Percentiles rank a stretch among this genome's conserved stretches.
Evolutionary conservation across 2,329 filamentous ascomycete species (phyloP).

Genomic region (Kalmusia sp.): DNA sequence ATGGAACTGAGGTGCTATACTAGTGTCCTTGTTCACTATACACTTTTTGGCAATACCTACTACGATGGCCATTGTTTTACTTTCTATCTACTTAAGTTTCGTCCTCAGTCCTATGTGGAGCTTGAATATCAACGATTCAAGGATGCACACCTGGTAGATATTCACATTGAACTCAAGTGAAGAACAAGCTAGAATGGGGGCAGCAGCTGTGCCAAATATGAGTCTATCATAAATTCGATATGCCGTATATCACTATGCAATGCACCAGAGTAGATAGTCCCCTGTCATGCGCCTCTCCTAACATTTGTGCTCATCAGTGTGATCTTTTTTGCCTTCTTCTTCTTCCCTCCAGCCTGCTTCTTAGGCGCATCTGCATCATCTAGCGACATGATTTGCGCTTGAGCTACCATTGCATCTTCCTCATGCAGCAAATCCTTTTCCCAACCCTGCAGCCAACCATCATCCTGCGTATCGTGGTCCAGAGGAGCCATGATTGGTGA

Average conservation of each 20-base stretch:
- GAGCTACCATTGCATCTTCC: constrained; percentile 54
- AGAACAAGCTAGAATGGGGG: too few species aligned
- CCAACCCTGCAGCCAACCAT: constrained; percentile 88
- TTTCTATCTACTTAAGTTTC: too few species aligned
- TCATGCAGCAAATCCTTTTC: constrained; percentile 77
- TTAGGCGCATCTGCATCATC: constrained; percentile 34
- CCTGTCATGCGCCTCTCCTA: constrained; percentile 58
- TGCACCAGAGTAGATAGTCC: neutral
- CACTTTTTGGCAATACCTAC: too few species aligned
- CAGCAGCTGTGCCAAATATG: neutral
- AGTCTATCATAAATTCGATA: neutral
- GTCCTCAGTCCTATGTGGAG: too few species aligned
- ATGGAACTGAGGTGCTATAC: too few species aligned
- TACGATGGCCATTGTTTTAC: too few species aligned
- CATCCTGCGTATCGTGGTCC: constrained; percentile 59
- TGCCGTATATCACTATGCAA: neutral
- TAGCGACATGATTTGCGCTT: constrained; percentile 52
- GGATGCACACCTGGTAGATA: too few species aligned
- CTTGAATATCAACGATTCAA: too few species aligned
- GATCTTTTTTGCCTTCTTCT: constrained; percentile 73
- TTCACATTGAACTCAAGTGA: too few species aligned
- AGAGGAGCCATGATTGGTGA: constrained; percentile 62
- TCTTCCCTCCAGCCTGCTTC: constrained; percentile 56
- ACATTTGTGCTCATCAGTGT: constrained; percentile 72
- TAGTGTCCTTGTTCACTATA: too few species aligned